Evolutionary conservation across 2,329 filamentous ascomycete genomes (phyloP).

Genomic region (Colletotrichum gigasporum): DNA sequence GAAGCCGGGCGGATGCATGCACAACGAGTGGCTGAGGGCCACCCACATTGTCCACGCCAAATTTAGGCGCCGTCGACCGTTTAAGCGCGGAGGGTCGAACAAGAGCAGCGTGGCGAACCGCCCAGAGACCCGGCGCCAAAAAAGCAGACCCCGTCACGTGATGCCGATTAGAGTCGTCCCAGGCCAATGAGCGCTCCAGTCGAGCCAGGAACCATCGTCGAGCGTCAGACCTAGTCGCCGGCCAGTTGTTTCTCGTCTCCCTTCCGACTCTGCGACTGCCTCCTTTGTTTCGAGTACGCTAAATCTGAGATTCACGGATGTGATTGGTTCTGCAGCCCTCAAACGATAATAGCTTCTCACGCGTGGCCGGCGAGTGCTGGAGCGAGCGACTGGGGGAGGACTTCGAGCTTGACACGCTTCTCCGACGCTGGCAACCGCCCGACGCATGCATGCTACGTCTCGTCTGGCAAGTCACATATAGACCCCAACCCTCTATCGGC

Average conservation of each 20-base stretch:
- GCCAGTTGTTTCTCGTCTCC: slow-evolving; percentile 19
- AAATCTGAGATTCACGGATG: slow-evolving; percentile 13
- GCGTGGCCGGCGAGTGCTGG: slow-evolving; percentile 4
- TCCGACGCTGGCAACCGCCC: slow-evolving; percentile 18
- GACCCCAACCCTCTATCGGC: slow-evolving; percentile 6
- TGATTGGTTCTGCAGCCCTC: slow-evolving; percentile 22
- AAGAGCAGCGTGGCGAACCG: slow-evolving; percentile 12
- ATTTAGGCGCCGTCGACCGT: slow-evolving; percentile 24
- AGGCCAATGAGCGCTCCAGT: slow-evolving; percentile 12
- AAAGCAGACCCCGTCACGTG: slow-evolving; percentile 15
- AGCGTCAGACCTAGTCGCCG: slow-evolving; percentile 14
- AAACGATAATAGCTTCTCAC: background rate
- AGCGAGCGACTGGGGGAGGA: background rate
- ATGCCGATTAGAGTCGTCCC: background rate
- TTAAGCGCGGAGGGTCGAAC: slow-evolving; percentile 27
- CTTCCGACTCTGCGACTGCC: slow-evolving; percentile 16
- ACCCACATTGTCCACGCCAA: slow-evolving; percentile 5
- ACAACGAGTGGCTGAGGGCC: slow-evolving; percentile 27
- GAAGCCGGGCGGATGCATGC: slow-evolving; percentile 2
- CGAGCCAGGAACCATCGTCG: background rate
- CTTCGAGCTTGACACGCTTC: slow-evolving; percentile 23
- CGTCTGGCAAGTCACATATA: slow-evolving; percentile 18
- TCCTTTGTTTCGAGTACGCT: slow-evolving; percentile 23
- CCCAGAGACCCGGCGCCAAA: slow-evolving; percentile 9
- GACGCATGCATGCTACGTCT: slow-evolving; percentile 6